Evolutionary conservation across 768 basidiomycete species (phyloP).

Genomic region (Kondoa subrosea): DNA sequence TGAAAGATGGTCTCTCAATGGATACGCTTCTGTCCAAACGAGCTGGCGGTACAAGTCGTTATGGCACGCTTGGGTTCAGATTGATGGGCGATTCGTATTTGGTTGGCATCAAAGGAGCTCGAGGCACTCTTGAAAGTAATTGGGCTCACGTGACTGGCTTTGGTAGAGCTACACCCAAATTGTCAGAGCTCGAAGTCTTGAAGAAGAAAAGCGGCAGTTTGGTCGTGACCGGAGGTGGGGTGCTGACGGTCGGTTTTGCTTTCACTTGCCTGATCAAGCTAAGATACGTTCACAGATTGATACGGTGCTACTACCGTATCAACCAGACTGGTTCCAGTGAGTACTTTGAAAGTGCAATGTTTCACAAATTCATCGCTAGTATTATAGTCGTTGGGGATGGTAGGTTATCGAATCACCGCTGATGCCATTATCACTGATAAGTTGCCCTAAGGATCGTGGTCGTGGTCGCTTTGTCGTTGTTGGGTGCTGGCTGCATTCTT

Average conservation of each 20-base stretch:
- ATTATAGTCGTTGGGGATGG: slow-evolving; percentile 3
- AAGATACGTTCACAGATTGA: slow-evolving; percentile 57
- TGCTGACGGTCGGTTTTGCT: slow-evolving; percentile 45
- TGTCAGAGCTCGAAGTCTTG: slow-evolving; percentile 9
- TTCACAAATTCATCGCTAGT: neutral
- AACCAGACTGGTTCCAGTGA: slow-evolving; percentile 61
- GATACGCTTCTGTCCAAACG: slow-evolving; percentile 44
- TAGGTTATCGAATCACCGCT: neutral
- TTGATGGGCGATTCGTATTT: slow-evolving; percentile 33
- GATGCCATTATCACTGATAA: neutral
- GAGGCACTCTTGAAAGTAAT: slow-evolving; percentile 35
- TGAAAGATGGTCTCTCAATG: slow-evolving; percentile 34
- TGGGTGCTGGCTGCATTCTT: neutral
- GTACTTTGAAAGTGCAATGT: neutral
- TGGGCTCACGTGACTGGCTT: slow-evolving; percentile 32
- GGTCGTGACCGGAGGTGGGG: slow-evolving; percentile 53
- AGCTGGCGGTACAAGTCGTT: slow-evolving; percentile 42
- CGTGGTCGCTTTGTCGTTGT: neutral
- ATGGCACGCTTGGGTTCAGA: slow-evolving; percentile 72
- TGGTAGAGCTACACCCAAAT: slow-evolving; percentile 38
- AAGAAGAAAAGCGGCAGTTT: slow-evolving; percentile 46
- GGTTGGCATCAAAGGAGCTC: slow-evolving; percentile 36
- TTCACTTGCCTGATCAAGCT: slow-evolving; percentile 39
- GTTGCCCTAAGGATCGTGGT: neutral
- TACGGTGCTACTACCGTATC: slow-evolving; percentile 62